These are phyloP conservation scores for Umbellularia californica DNA, from an alignment of 164 flowering plant species.

Conservation along the genomic window DNA sequence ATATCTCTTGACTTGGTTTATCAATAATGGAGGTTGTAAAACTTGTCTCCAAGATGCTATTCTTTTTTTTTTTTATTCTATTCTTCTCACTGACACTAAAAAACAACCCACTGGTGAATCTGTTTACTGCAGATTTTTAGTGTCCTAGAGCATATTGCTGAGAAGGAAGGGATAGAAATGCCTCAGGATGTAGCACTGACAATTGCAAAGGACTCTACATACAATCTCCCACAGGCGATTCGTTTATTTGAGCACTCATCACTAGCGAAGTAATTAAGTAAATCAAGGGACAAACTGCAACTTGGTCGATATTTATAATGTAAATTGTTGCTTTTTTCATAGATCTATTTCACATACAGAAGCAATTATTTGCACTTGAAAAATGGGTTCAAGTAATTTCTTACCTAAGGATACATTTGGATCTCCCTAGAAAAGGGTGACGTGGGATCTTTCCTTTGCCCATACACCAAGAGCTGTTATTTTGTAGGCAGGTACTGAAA, in stretches of 20 bases:
- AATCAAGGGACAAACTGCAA: background rate
- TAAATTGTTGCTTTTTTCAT: no score
- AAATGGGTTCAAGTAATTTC: no score
- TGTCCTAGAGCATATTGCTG: conserved; percentile 54
- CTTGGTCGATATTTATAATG: background rate
- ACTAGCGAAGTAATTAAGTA: conserved; percentile 36
- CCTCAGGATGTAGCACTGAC: conserved; percentile 39
- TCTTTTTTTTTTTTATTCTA: background rate
- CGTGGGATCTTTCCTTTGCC: no score
- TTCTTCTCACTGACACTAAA: no score
- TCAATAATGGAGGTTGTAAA: background rate
- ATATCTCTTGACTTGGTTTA: background rate
- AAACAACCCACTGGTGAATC: no score
- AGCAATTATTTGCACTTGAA: no score
- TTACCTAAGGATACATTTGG: no score
- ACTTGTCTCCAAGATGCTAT: background rate
- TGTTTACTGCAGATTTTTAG: conserved; percentile 39
- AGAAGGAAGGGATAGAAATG: conserved; percentile 43
- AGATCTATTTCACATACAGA: no score
- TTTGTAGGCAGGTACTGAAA: no score
- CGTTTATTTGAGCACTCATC: conserved; percentile 70
- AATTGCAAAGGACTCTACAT: conserved; percentile 47
- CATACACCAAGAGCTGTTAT: no score
- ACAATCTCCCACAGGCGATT: conserved; percentile 67
- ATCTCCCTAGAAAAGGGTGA: no score